phyloP scores from a whole-genome alignment of 139 green algal species.

The Ettlia oleoabundans region DNA sequence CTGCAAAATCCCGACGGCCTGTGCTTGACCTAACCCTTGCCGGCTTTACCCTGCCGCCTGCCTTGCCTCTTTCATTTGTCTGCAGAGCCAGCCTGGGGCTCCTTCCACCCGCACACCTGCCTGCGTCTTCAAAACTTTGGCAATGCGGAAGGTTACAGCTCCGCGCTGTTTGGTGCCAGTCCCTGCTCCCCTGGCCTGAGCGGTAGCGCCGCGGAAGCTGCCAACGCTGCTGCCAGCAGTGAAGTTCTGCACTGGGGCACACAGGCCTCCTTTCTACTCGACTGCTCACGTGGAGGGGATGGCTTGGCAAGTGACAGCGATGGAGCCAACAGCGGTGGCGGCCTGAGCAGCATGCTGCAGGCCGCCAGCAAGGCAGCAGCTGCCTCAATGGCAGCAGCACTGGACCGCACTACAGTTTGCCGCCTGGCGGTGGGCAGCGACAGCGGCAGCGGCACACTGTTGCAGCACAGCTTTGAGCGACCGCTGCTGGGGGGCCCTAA shows the following conservation, averaged over 20 bases:
- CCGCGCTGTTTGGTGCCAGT: not conserved
- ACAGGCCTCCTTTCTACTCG: not conserved
- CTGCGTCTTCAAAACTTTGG: conserved; percentile 35
- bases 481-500: not conserved
- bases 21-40: no score
- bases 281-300: not conserved
- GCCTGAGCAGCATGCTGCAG: not conserved
- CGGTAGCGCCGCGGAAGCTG: not conserved
- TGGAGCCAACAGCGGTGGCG: not conserved
- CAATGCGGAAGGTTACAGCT: conserved; percentile 18
- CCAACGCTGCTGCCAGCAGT: not conserved
- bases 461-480: not conserved
- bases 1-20: no score
- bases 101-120: conserved; percentile 5
- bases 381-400: not conserved
- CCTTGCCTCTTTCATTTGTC: not conserved
- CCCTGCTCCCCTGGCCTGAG: not conserved
- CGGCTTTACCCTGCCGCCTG: not conserved
- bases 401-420: not conserved
- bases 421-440: not conserved
- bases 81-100: conserved; percentile 4
- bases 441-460: not conserved
- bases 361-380: conserved; percentile 1
- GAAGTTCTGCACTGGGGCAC: conserved; percentile 22
- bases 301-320: not conserved